phyloP scores from a whole-genome alignment of 306 rosid genomes.

The Corylus heterophylla region DNA sequence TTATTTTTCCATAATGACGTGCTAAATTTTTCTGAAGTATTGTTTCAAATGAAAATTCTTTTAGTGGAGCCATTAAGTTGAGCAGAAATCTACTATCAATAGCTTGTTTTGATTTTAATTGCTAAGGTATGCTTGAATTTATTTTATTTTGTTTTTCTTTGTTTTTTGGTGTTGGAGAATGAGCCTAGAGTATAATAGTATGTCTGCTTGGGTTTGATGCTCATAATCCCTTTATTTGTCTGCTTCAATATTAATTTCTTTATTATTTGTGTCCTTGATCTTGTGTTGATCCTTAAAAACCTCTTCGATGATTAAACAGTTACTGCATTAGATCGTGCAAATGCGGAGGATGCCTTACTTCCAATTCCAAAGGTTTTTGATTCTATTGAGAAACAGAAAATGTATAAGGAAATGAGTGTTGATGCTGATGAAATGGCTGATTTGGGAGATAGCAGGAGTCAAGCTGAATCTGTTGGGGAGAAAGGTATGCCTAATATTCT shows the following conservation, averaged over 20 bases:
- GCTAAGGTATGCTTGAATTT: neutral
- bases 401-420: constrained; percentile 34
- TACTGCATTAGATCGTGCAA: constrained; percentile 81
- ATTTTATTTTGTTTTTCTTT: neutral
- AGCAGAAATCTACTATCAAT: neutral
- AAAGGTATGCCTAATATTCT: constrained; percentile 45
- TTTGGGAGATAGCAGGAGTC: constrained; percentile 33
- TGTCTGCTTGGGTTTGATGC: constrained; percentile 21
- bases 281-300: constrained; percentile 29
- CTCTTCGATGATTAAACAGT: constrained; percentile 53
- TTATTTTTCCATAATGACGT: neutral
- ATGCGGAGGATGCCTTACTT: constrained; percentile 87
- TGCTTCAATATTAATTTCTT: constrained; percentile 3
- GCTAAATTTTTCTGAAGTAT: neutral
- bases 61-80: neutral
- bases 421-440: constrained; percentile 36
- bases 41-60: neutral
- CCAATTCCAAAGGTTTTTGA: constrained; percentile 76
- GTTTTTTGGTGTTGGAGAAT: neutral
- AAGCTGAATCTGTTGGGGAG: constrained; percentile 35
- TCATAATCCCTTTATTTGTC: constrained; percentile 9
- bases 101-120: neutral
- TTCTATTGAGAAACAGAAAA: constrained; percentile 45
- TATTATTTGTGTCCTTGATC: constrained; percentile 8
- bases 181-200: constrained; percentile 1